Evolutionary conservation across 169 alveolate species (phyloP).

Genomic region (Cryptosporidium ubiquitum): DNA sequence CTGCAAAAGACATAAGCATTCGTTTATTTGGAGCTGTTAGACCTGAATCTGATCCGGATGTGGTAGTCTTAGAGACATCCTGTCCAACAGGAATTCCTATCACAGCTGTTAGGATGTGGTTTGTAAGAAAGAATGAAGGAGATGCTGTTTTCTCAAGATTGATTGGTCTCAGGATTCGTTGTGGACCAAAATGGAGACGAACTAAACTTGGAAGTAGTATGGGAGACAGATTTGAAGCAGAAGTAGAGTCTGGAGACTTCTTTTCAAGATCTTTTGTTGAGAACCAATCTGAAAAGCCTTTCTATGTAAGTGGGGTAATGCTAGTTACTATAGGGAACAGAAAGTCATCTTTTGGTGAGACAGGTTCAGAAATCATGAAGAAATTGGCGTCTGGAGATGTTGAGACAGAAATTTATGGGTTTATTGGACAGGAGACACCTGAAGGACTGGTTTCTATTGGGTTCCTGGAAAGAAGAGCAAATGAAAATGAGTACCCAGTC

Average conservation of each 20-base stretch:
- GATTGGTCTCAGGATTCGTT: constrained; percentile 55
- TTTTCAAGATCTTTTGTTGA: constrained; percentile 52
- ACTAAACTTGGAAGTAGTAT: constrained; percentile 63
- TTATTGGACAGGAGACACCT: constrained; percentile 70
- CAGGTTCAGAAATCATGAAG: constrained; percentile 47
- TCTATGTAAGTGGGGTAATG: constrained; percentile 47
- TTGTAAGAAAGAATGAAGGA: constrained; percentile 35
- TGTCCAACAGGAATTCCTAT: constrained; percentile 59
- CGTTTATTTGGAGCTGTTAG: constrained; percentile 66
- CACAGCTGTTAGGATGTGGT: constrained; percentile 70
- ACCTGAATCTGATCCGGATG: constrained; percentile 57
- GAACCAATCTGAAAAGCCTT: constrained; percentile 55
- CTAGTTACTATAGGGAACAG: constrained; percentile 28
- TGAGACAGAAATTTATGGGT: constrained; percentile 64
- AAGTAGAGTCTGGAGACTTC: constrained; percentile 56
- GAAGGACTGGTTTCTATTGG: constrained; percentile 71
- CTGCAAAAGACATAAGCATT: constrained; percentile 68
- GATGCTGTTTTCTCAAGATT: constrained; percentile 34
- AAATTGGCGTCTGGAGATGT: constrained; percentile 59
- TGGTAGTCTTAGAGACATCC: constrained; percentile 54
- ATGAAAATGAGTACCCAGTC: constrained; percentile 25
- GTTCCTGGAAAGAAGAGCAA: constrained; percentile 40
- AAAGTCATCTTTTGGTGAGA: constrained; percentile 63
- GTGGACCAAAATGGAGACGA: constrained; percentile 61
- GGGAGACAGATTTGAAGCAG: constrained; percentile 71